Percentiles rank a stretch among this genome's conserved stretches.
phyloP scores from a whole-genome alignment of 2,329 filamentous ascomycete genomes.

The Capronia coronata region DNA sequence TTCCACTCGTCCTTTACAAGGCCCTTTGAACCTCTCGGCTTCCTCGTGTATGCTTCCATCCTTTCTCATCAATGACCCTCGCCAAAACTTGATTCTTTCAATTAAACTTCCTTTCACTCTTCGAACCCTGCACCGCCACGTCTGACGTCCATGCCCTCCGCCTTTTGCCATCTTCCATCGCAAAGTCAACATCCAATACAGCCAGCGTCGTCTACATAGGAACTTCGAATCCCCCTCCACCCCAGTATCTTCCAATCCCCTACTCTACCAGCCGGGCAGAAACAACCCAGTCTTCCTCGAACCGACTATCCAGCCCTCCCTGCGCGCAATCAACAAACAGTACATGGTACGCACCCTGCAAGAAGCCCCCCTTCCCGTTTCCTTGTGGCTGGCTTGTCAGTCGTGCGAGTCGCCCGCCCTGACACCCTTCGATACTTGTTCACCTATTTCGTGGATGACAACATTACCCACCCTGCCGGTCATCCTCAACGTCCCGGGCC shows the following conservation, averaged over 20 bases:
- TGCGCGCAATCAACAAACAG: conserved; percentile 21
- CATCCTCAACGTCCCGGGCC: conserved; percentile 1
- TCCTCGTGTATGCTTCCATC: conserved; percentile 18
- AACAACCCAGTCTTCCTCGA: conserved; percentile 10
- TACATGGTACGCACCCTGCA: conserved; percentile 24
- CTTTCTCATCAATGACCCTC: conserved; percentile 12
- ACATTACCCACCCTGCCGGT: conserved; percentile 11
- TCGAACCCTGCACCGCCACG: conserved; percentile 27
- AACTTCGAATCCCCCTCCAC: conserved; percentile 7
- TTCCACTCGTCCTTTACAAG: background rate
- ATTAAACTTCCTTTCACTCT: conserved; percentile 3
- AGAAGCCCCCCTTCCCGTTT: conserved; percentile 1
- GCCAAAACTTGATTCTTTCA: conserved; percentile 27
- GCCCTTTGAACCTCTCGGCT: conserved; percentile 13
- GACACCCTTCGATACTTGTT: conserved; percentile 15
- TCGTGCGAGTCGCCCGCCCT: conserved; percentile 16
- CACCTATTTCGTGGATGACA: conserved; percentile 11
- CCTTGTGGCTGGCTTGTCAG: conserved; percentile 17
- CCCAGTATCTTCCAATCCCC: conserved; percentile 8
- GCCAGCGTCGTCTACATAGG: conserved; percentile 9
- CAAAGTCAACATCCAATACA: conserved; percentile 18
- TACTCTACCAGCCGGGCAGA: background rate
- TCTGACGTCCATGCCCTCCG: conserved; percentile 19
- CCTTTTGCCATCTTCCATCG: conserved; percentile 17
- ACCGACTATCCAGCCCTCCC: conserved; percentile 9